These are phyloP conservation scores for Pseudogymnoascus sp. DNA, from an alignment of 2,329 filamentous ascomycete species.

Conservation along the genomic window DNA sequence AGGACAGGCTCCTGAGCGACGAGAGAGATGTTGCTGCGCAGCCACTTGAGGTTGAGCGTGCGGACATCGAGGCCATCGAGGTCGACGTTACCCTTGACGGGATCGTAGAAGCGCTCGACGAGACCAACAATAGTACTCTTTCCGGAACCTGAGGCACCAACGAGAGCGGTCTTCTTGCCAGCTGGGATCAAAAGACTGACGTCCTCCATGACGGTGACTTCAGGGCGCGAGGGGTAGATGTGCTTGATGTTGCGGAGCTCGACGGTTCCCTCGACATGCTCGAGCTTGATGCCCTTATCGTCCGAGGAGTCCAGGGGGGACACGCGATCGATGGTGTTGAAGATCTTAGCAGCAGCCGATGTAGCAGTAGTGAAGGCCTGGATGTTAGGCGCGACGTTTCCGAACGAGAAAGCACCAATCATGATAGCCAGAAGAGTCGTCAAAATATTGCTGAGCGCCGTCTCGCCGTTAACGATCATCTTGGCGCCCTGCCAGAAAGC, in stretches of 20 bases:
- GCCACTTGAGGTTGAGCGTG: constrained; percentile 78
- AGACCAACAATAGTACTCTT: constrained; percentile 93
- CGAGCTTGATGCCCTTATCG: constrained; percentile 64
- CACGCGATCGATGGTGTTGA: constrained; percentile 79
- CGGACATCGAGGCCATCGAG: constrained; percentile 79
- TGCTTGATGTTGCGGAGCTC: constrained; percentile 79
- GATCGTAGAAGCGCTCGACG: constrained; percentile 90
- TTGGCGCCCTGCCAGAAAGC: constrained; percentile 83
- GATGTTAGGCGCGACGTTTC: constrained; percentile 77
- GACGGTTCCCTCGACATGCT: constrained; percentile 68
- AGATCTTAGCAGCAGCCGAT: constrained; percentile 86
- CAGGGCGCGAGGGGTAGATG: constrained; percentile 88
- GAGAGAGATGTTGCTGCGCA: constrained; percentile 84
- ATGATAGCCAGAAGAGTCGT: constrained; percentile 87
- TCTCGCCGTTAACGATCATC: constrained; percentile 61
- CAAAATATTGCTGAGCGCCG: constrained; percentile 64
- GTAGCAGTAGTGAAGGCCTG: constrained; percentile 81
- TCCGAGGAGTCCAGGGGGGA: constrained; percentile 78
- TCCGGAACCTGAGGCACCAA: constrained; percentile 88
- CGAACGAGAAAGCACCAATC: constrained; percentile 86
- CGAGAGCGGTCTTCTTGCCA: constrained; percentile 86
- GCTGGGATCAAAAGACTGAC: constrained; percentile 76
- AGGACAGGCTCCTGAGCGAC: constrained; percentile 91
- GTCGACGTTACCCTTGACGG: constrained; percentile 69
- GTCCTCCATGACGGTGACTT: constrained; percentile 81